A percentile compares a stretch with the other conserved stretches of the same genome.
These are phyloP conservation scores for Botrytis paeoniae DNA, from an alignment of 2,329 filamentous ascomycete species.

Conservation along the genomic window DNA sequence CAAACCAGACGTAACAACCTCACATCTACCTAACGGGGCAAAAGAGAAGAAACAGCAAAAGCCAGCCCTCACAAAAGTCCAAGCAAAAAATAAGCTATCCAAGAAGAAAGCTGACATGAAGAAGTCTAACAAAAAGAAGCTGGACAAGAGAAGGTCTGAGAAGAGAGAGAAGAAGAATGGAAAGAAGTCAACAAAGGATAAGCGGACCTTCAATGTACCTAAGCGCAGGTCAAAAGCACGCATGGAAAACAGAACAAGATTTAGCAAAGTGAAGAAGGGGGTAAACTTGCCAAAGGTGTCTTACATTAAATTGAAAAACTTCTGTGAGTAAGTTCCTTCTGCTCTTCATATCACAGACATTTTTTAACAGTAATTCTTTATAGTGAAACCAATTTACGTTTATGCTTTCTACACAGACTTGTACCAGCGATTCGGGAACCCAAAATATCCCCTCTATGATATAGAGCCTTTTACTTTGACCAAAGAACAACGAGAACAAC, in stretches of 20 bases:
- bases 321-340: background rate
- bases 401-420: background rate
- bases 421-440: background rate
- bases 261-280: background rate
- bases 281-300: background rate
- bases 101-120: background rate
- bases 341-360: background rate
- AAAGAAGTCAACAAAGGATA: background rate
- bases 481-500: background rate
- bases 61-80: rapidly evolving
- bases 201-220: background rate
- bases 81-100: background rate
- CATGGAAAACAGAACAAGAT: background rate
- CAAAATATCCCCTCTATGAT: background rate
- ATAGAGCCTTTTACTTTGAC: background rate
- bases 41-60: background rate
- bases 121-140: too few relatives aligned
- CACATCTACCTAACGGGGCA: background rate
- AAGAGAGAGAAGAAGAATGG: background rate
- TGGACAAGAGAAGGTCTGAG: too few relatives aligned
- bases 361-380: background rate
- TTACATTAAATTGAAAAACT: background rate
- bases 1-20: background rate
- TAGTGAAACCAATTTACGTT: background rate
- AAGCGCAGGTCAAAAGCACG: background rate